Evolutionary conservation across 2,329 filamentous ascomycete species (phyloP).

Genomic region (Rutstroemia sp.): DNA sequence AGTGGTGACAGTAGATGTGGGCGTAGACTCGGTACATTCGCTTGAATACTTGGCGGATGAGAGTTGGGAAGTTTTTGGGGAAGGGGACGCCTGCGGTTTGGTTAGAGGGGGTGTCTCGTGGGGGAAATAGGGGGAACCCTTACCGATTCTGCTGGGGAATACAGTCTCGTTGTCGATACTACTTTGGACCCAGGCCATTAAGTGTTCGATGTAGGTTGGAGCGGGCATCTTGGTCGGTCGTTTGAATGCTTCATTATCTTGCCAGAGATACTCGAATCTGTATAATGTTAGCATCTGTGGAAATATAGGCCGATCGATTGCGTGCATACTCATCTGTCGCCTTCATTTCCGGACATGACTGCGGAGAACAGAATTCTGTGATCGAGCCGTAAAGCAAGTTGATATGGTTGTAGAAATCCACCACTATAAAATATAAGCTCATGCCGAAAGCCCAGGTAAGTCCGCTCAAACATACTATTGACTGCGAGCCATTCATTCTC

Average conservation of each 20-base stretch:
- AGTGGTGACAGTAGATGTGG: conserved; percentile 99
- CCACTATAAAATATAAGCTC: conserved; percentile 54
- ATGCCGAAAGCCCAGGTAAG: not conserved
- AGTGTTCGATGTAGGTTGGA: conserved; percentile 93
- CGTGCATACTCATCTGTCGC: conserved; percentile 88
- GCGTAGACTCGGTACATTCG: conserved; percentile 97
- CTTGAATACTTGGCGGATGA: conserved; percentile 96
- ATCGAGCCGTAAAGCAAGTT: conserved; percentile 98
- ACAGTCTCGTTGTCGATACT: conserved; percentile 94
- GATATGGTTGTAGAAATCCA: conserved; percentile 99
- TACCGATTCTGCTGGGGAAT: conserved; percentile 88
- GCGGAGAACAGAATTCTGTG: conserved; percentile 96
- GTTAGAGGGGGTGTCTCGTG: conserved; percentile 18
- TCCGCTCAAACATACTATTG: conserved; percentile 58
- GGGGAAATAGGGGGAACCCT: conserved; percentile 44
- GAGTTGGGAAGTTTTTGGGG: conserved; percentile 80
- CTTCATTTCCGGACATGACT: conserved; percentile 98
- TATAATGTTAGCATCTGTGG: conserved; percentile 4
- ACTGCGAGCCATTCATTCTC: conserved; percentile 97
- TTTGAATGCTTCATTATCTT: conserved; percentile 90
- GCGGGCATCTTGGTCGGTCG: conserved; percentile 97
- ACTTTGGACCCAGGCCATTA: conserved; percentile 94
- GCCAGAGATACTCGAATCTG: conserved; percentile 98
- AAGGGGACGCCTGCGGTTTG: conserved; percentile 71
- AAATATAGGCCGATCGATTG: not conserved